Evolutionary conservation across 1,284 basidiomycete species (phyloP).

Genomic region (Melampsora larici-populina): DNA sequence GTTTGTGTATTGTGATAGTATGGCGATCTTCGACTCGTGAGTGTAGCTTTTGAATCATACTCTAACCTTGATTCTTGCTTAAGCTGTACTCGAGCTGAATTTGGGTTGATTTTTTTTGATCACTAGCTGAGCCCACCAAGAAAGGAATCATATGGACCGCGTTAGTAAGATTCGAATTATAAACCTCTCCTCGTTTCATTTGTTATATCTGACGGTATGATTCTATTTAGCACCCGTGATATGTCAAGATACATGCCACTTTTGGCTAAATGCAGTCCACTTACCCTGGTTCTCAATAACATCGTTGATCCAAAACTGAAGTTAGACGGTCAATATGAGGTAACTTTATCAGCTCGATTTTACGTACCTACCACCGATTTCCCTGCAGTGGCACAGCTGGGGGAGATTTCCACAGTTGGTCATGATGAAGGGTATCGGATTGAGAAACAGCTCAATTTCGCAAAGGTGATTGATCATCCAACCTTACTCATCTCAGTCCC

Average conservation of each 20-base stretch:
- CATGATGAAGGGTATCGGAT: too few species aligned
- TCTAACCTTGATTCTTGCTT: too few species aligned
- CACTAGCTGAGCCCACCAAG: conserved; percentile 29
- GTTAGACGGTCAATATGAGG: conserved; percentile 31
- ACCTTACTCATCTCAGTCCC: too few species aligned
- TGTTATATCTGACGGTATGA: background rate
- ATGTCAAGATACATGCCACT: conserved; percentile 38
- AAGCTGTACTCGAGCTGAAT: too few species aligned
- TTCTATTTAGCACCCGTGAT: conserved; percentile 22
- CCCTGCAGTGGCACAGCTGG: conserved; percentile 8
- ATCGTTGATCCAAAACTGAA: conserved; percentile 8
- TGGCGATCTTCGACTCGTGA: conserved; percentile 40
- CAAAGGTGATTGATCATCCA: too few species aligned
- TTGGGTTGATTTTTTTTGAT: background rate
- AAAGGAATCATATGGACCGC: conserved; percentile 41
- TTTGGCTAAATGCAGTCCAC: background rate
- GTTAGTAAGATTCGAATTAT: background rate
- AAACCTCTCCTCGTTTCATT: background rate
- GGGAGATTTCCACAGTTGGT: background rate
- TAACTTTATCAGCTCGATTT: conserved; percentile 33
- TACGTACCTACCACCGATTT: conserved; percentile 23
- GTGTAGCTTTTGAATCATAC: background rate
- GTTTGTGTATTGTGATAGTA: background rate
- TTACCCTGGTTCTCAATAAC: conserved; percentile 23
- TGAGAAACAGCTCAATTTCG: too few species aligned